Evolutionary conservation across 352 stramenopile species (phyloP).

Genomic region (Blastocystis hominis): DNA sequence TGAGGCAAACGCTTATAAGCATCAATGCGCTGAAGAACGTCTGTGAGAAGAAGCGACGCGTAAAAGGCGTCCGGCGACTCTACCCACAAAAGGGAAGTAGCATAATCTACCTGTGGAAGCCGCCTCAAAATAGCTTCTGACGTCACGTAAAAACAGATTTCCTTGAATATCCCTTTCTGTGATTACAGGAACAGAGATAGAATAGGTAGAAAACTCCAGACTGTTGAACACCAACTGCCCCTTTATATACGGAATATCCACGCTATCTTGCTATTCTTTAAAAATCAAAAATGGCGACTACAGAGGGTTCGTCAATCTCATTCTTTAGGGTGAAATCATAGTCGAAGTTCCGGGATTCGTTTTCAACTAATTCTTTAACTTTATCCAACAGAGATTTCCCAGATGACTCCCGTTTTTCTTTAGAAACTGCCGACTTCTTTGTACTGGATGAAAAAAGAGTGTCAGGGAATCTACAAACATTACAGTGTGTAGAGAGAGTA

Average conservation of each 20-base stretch:
- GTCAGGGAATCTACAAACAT: no score
- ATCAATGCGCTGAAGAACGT: constrained; percentile 4
- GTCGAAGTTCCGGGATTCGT: no score
- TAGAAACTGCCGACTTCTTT: no score
- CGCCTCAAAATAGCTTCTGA: constrained; percentile 10
- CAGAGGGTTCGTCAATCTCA: not conserved
- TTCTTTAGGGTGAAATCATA: not conserved
- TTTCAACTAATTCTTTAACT: not conserved
- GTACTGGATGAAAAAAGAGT: no score
- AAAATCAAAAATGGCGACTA: not conserved
- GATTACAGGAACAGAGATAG: not conserved
- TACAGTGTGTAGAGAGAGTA: no score
- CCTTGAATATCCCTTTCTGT: not conserved
- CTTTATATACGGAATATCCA: not conserved
- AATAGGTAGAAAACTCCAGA: not conserved
- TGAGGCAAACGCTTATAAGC: not conserved
- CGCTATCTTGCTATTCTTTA: not conserved
- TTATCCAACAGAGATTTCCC: not conserved
- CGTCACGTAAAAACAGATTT: not conserved
- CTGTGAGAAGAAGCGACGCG: not conserved
- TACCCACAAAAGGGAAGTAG: not conserved
- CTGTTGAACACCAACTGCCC: constrained; percentile 22
- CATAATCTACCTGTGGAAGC: not conserved
- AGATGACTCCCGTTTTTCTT: no score
- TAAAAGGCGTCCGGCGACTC: not conserved